Evolutionary conservation across 352 stramenopile species (phyloP).

Genomic region (Blastocystis sp.): DNA sequence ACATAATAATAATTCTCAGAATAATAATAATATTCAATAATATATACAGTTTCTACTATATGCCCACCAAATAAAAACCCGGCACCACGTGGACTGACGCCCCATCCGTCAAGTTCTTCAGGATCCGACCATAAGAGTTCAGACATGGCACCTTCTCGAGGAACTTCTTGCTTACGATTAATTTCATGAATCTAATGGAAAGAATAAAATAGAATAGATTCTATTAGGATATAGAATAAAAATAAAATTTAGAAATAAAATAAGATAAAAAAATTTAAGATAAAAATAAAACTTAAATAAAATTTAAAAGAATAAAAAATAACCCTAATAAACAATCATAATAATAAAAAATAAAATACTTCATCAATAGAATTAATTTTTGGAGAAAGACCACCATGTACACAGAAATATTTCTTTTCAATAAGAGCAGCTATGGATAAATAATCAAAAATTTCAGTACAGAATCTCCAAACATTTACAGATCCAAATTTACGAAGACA

Average conservation of each 20-base stretch:
- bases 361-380: slow-evolving; percentile 1
- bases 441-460: slow-evolving; percentile 99
- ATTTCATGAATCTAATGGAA: slow-evolving; percentile 47
- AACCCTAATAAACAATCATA: no score
- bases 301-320: not conserved
- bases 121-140: slow-evolving; percentile 33
- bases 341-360: slow-evolving; percentile 46
- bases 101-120: slow-evolving; percentile 76
- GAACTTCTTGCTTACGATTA: slow-evolving; percentile 26
- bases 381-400: slow-evolving; percentile 85
- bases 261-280: slow-evolving; percentile 45
- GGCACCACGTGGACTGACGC: slow-evolving; percentile 76
- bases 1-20: no score
- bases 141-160: slow-evolving; percentile 32
- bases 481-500: slow-evolving; percentile 87
- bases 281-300: not conserved
- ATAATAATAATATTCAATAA: not conserved
- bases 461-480: slow-evolving; percentile 96
- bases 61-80: slow-evolving; percentile 93
- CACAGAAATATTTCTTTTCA: slow-evolving; percentile 95
- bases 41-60: slow-evolving; percentile 70
- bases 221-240: no score
- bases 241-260: slow-evolving; percentile 53
- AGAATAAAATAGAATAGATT: slow-evolving; percentile 49
- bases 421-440: slow-evolving; percentile 88